Evolutionary conservation across 1,284 basidiomycete species (phyloP), one percentile per base, ranked within the genome.

Genomic region (Anthracocystis walkeri): DNA sequence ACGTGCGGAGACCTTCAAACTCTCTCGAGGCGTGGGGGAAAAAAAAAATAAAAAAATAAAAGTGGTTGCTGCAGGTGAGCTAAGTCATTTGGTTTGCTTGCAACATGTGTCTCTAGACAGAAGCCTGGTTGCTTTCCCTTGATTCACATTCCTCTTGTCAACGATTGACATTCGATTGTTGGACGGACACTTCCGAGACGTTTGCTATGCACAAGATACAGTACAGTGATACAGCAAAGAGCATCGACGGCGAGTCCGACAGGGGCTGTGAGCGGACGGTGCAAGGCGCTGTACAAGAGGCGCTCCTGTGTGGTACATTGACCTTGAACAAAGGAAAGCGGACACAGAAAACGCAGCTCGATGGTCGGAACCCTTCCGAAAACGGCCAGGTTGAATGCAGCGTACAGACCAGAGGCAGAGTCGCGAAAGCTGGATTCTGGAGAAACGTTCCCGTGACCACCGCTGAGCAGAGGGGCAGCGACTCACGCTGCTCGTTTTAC

Each of bases 341-440:
- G 20, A 38, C 35, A 50, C 59, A 48, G 40, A 48, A 40, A 35
- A 29, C 41, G 38, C 20, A 46, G 48, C 63, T 54, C 63, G 52
- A 65, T 58, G 57, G 33, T 65, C 57, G 63, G 57, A 58, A 45
- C 21, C 27, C 25, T 45, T 54, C 44, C 51, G 63, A 65, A 23
- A 2, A 18, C 40, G 20, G 27, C 20, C 29, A n/a, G 3, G 20
- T 18, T 49, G 48, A 20, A 49, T 10, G 48, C 40, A 45, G 41
- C 33, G 20, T 12, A 46, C 41, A 35, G 23, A 29, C 2, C n/a
- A 27, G 29, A 20, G 27, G 27, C 46, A 31, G 27, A 10, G 40
- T 41, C 41, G 41, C 48, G 46, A n/a, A 7, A 48, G 27, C 46
- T 27, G 44, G 27, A 48, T 29, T 48, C 46, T 29, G 46, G n/a